Percentiles rank a stretch among this genome's conserved stretches.
These are phyloP conservation scores for Aspergillus indologenus DNA, from an alignment of 495 filamentous ascomycete genomes.

Conservation along the genomic window DNA sequence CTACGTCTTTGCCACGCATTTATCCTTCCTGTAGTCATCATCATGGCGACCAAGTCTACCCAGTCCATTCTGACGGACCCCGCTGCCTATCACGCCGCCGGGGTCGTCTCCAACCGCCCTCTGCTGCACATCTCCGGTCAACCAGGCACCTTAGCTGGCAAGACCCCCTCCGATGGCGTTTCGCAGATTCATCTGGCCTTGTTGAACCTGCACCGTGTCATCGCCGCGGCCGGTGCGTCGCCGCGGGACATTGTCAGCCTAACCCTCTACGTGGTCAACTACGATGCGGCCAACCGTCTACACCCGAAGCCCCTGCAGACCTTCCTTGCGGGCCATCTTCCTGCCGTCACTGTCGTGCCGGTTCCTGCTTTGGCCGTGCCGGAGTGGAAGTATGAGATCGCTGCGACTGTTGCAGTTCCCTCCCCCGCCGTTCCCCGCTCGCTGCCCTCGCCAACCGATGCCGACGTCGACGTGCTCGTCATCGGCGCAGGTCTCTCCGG, in stretches of 20 bases:
- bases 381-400: slow-evolving; percentile 32
- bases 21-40: too few relatives aligned
- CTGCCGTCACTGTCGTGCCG: slow-evolving; percentile 30
- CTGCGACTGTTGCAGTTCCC: slow-evolving; percentile 41
- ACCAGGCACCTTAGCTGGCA: slow-evolving; percentile 20
- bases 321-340: slow-evolving; percentile 30
- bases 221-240: slow-evolving; percentile 15
- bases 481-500: slow-evolving; percentile 50
- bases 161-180: slow-evolving; percentile 25
- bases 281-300: slow-evolving; percentile 21
- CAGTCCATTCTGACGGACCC: not conserved
- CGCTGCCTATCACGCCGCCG: slow-evolving; percentile 12
- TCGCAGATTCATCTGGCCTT: slow-evolving; percentile 31
- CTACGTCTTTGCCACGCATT: too few relatives aligned
- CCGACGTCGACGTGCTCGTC: slow-evolving; percentile 57
- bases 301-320: slow-evolving; percentile 21
- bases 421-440: slow-evolving; percentile 45
- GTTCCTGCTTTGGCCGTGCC: slow-evolving; percentile 29
- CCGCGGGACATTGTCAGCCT: slow-evolving; percentile 31
- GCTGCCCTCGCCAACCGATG: slow-evolving; percentile 38
- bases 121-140: slow-evolving; percentile 27
- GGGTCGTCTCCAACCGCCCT: not conserved
- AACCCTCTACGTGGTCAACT: slow-evolving; percentile 35
- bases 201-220: slow-evolving; percentile 24
- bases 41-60: too few relatives aligned